Base-by-base conservation (phyloP, 2,329 filamentous ascomycete genomes). In the Alternaria burnsii region DNA sequence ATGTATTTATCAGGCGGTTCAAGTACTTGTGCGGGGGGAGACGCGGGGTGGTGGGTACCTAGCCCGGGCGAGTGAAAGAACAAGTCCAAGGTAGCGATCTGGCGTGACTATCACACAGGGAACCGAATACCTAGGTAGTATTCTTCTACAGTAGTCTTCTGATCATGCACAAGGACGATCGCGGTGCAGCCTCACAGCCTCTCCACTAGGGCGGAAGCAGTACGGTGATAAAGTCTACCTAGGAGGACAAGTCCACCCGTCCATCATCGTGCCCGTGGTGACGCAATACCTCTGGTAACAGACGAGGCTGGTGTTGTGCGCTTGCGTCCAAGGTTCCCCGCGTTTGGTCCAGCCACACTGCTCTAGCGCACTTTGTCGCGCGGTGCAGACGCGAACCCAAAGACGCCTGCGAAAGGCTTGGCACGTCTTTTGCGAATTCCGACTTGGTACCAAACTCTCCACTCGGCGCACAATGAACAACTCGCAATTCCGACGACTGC, bases 401-500 rank as follows among this genome's bases (percentile, higher is more conserved):
- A 38, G 43, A 48, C 22, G 50, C 47, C 40, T 11, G 32, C 41
- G 11, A 36, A 24, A 43, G 32, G 50, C 59, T 59, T 61, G 59
- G 59, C 59, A 54, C 36, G 22, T 28, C 38, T 65, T 60, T 55
- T 59, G 57, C 57, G 44, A 30, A 51, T 36, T 38, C 22, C 52
- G 28, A 41, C 52, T 16, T 18, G 24, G 20, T 44, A 26, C 38
- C 41, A 30, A 26, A 32, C 59, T 44, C 43, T 38, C 61, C 10
- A 42, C 51, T 36, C 30, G 32, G 48, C 46, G 24, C 59, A 64
- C 56, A 58, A 98, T 99, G 95, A 97, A 98, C 78, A 98, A 98
- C 84, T 88, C 93, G 43, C 92, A 97, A 72, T 99, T 99, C 74
- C 90, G 95, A 55, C 90, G 91, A 66, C 86, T 98, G 7, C 79